phyloP scores from a whole-genome alignment of 2,329 filamentous ascomycete species.

The Aspergillus pseudoterreus region DNA sequence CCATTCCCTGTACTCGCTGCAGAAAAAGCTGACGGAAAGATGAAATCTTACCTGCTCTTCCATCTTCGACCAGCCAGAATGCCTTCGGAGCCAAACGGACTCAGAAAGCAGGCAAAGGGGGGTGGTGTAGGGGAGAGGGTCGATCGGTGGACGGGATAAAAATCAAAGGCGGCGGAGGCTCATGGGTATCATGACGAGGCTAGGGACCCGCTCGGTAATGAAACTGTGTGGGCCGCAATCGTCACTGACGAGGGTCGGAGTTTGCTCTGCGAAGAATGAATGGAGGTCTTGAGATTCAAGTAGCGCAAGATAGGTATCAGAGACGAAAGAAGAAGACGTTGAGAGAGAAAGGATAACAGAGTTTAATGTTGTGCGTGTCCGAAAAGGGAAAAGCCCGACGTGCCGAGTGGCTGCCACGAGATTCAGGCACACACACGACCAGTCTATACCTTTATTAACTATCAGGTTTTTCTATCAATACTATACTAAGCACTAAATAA shows the following conservation, averaged over 20 bases:
- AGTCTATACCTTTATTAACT: background rate
- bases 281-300: background rate
- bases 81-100: conserved; percentile 25
- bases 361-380: conserved; percentile 3
- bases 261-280: background rate
- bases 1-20: conserved; percentile 1
- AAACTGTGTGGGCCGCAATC: background rate
- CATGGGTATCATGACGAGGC: conserved; percentile 12
- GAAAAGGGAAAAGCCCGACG: conserved; percentile 22
- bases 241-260: background rate
- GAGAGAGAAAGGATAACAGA: background rate
- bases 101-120: conserved; percentile 20
- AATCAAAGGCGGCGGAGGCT: conserved; percentile 19
- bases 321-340: background rate
- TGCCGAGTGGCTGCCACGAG: conserved; percentile 12
- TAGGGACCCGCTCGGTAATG: background rate
- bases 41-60: conserved; percentile 40
- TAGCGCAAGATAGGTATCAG: background rate
- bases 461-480: background rate
- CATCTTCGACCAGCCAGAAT: conserved; percentile 40
- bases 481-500: no score
- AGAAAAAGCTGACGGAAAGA: background rate
- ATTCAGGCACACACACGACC: conserved; percentile 9
- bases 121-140: conserved; percentile 9
- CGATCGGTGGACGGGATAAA: conserved; percentile 13